These are phyloP conservation scores for Groenewaldozyma sp. DNA, from an alignment of 1,139 yeast species.

Conservation along the genomic window DNA sequence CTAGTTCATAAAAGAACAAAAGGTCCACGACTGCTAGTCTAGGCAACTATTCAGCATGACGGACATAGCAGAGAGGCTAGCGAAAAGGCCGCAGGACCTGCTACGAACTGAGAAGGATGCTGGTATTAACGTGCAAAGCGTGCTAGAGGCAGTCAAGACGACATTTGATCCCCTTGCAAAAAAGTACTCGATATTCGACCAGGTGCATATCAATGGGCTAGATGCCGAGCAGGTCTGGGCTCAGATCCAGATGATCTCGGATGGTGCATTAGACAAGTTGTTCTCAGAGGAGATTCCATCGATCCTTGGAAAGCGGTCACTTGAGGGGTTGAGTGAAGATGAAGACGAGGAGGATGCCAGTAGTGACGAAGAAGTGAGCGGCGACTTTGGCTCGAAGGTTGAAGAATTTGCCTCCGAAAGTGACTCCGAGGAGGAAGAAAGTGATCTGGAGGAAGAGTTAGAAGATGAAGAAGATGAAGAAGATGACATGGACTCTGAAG, in stretches of 20 bases:
- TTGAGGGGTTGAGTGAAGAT: slow-evolving; percentile 5
- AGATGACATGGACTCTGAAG: slow-evolving; percentile 8
- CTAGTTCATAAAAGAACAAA: slow-evolving; percentile 3
- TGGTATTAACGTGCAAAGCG: slow-evolving; percentile 17
- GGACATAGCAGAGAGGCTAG: slow-evolving; percentile 14
- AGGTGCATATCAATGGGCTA: slow-evolving; percentile 73
- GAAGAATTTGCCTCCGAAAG: slow-evolving; percentile 9
- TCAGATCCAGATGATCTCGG: slow-evolving; percentile 77
- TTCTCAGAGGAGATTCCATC: slow-evolving; percentile 27
- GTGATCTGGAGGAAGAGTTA: slow-evolving; percentile 12
- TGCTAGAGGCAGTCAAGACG: slow-evolving; percentile 40
- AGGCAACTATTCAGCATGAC: too few species aligned
- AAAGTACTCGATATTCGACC: slow-evolving; percentile 64
- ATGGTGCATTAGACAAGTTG: slow-evolving; percentile 53
- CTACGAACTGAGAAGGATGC: slow-evolving; percentile 20
- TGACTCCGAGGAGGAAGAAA: slow-evolving; percentile 8
- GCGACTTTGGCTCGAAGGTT: slow-evolving; percentile 15
- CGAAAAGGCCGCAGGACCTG: slow-evolving; percentile 23
- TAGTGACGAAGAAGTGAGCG: slow-evolving; percentile 17
- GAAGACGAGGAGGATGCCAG: slow-evolving; percentile 19
- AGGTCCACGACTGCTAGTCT: neutral
- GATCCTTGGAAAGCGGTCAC: slow-evolving; percentile 1
- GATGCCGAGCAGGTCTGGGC: slow-evolving; percentile 93
- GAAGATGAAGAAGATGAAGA: slow-evolving; percentile 13
- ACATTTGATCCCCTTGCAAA: slow-evolving; percentile 58